phyloP scores from a whole-genome alignment of 2,329 filamentous ascomycete species.

The Atkinsonella texensis region DNA sequence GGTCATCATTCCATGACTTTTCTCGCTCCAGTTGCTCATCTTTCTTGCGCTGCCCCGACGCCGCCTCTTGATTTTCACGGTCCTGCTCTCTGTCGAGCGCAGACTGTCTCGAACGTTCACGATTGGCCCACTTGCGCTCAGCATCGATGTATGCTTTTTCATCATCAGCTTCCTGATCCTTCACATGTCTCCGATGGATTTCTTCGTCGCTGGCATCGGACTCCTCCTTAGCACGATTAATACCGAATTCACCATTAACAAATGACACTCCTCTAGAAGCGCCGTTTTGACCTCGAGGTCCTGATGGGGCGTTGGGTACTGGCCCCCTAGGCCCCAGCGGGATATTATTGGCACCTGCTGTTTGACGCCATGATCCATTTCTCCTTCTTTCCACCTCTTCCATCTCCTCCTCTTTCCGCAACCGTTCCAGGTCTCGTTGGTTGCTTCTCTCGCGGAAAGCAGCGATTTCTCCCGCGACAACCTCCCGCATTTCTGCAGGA shows the following conservation, averaged over 20 bases:
- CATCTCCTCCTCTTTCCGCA: conserved; percentile 82
- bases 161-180: conserved; percentile 61
- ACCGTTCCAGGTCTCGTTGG: conserved; percentile 73
- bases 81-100: conserved; percentile 77
- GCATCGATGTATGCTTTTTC: conserved; percentile 76
- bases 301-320: conserved; percentile 62
- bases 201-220: conserved; percentile 82
- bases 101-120: conserved; percentile 71
- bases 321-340: conserved; percentile 26
- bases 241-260: conserved; percentile 60
- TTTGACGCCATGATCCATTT: conserved; percentile 50
- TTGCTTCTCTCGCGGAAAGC: conserved; percentile 90
- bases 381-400: conserved; percentile 73
- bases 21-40: conserved; percentile 53
- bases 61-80: conserved; percentile 64
- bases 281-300: conserved; percentile 54
- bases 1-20: conserved; percentile 78
- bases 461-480: conserved; percentile 85
- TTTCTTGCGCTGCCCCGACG: conserved; percentile 52
- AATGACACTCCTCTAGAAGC: conserved; percentile 50
- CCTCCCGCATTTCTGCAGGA: conserved; percentile 89
- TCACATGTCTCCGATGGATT: conserved; percentile 58
- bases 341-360: conserved; percentile 48
- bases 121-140: conserved; percentile 81
- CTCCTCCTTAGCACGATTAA: conserved; percentile 69